Conservation (phyloP, 768 basidiomycete species). For the Paxillus rubicundulus region DNA sequence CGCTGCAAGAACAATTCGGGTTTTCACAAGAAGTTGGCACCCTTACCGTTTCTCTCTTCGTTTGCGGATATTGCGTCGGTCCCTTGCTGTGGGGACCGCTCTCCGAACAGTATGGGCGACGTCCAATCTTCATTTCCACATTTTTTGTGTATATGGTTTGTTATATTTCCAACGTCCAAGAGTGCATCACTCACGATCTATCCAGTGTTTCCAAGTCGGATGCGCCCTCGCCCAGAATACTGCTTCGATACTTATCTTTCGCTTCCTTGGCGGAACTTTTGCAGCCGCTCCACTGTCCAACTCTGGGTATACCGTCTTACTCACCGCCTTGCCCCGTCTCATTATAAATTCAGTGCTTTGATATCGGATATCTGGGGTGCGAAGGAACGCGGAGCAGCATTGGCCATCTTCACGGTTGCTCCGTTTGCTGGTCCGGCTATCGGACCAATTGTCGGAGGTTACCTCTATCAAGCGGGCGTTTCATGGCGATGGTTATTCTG, state of each 20-base stretch:
- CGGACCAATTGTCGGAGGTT: slow-evolving; percentile 54
- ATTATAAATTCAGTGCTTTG: slow-evolving; percentile 37
- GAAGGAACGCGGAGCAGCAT: slow-evolving; percentile 57
- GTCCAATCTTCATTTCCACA: too few relatives aligned
- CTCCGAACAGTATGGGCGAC: too few relatives aligned
- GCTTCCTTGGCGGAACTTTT: slow-evolving; percentile 70
- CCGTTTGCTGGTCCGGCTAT: slow-evolving; percentile 68
- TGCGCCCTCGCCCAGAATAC: slow-evolving; percentile 54
- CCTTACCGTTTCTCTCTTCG: too few relatives aligned
- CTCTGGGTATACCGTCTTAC: slow-evolving; percentile 46
- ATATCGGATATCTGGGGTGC: slow-evolving; percentile 62
- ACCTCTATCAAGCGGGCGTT: slow-evolving; percentile 34
- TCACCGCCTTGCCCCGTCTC: not conserved
- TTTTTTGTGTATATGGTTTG: too few relatives aligned
- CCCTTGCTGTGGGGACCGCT: too few relatives aligned
- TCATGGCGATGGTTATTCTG: slow-evolving; percentile 72
- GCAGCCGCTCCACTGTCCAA: slow-evolving; percentile 63
- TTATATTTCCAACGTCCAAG: too few relatives aligned
- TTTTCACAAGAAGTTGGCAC: too few relatives aligned
- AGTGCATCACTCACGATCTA: too few relatives aligned
- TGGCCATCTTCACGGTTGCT: slow-evolving; percentile 60
- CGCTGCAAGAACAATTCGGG: too few relatives aligned
- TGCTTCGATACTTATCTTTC: slow-evolving; percentile 60
- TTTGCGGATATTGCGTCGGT: too few relatives aligned
- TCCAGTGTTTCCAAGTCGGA: too few relatives aligned